These are phyloP conservation scores for Evernia prunastri DNA, from an alignment of 495 filamentous ascomycete species.

Conservation along the genomic window DNA sequence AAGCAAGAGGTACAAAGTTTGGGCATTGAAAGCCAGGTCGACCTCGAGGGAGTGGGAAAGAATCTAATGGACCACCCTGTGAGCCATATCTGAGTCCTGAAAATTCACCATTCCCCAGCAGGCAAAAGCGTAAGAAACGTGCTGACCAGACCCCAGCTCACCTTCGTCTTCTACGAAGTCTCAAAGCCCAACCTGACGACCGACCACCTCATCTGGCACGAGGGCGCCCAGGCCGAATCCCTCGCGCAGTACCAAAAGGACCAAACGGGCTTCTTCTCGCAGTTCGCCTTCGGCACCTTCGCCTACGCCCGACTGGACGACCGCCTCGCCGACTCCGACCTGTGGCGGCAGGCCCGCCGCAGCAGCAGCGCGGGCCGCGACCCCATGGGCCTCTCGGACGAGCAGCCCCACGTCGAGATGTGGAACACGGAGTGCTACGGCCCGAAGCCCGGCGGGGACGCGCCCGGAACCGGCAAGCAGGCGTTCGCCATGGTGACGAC, in stretches of 20 bases:
- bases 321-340: background rate
- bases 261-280: background rate
- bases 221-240: constrained; percentile 28
- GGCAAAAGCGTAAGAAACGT: background rate
- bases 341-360: background rate
- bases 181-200: constrained; percentile 28
- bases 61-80: constrained; percentile 3
- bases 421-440: constrained; percentile 4
- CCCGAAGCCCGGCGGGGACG: background rate
- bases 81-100: background rate
- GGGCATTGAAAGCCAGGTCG: background rate
- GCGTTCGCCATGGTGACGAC: background rate
- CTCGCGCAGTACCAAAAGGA: background rate
- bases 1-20: background rate
- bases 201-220: constrained; percentile 27
- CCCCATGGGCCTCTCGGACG: background rate
- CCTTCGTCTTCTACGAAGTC: constrained; percentile 35
- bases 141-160: constrained; percentile 20
- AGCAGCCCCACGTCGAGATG: background rate
- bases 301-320: background rate
- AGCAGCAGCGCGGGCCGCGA: background rate
- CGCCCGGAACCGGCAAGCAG: background rate
- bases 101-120: background rate
- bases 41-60: background rate
- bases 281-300: background rate